Base-by-base conservation (phyloP, 1,284 basidiomycete species). In the Cryptococcus sp. region DNA sequence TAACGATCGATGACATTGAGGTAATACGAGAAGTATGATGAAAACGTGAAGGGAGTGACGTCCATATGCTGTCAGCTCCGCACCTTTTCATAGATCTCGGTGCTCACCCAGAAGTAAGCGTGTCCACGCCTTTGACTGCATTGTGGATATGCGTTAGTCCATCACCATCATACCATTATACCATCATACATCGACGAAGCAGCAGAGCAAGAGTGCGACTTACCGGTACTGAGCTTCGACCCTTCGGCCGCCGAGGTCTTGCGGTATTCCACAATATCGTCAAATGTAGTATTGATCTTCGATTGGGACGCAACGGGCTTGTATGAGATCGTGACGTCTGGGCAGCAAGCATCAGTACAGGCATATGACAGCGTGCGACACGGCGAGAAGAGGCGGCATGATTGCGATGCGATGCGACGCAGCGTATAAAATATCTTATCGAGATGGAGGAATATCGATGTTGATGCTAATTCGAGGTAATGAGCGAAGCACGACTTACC, bases 261-360 rank as follows among this genome's bases (percentile, higher is more conserved):
- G 52, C 73, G 70, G 56, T 80, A 82, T 43, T 78, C 69, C 43
- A 82, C 81, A 20, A 78, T 52, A 60, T 82, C 80, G 55, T 80
- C 78, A 63, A 82, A 78, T 22, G 54, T 73, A 58, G 59, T 69
- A 38, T 58, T 64, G 30, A 54, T 68, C 47, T 57, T 57, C 15
- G 60, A 47, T 43, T 67, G 59, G 30, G 53, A 54, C 10, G 67
- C 50, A 42, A 70, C 52, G 19, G 75, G 65, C 2, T 69, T 69
- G 62, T 83, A 83, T 11, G 78, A 79, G 66, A 83, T 82, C 19
- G 74, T 72, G n/a, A 83, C 82, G 61, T 83, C 81, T 72, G 54
- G 10, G 35, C 27, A 13, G 30, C 10, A 2, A 13, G 13, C 7
- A 10, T 8, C 30, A 35, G 13, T 35, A 35, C 13, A 3, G 13